Base-by-base conservation (phyloP, 352 stramenopile genomes). In the Blastocystis sp. region DNA sequence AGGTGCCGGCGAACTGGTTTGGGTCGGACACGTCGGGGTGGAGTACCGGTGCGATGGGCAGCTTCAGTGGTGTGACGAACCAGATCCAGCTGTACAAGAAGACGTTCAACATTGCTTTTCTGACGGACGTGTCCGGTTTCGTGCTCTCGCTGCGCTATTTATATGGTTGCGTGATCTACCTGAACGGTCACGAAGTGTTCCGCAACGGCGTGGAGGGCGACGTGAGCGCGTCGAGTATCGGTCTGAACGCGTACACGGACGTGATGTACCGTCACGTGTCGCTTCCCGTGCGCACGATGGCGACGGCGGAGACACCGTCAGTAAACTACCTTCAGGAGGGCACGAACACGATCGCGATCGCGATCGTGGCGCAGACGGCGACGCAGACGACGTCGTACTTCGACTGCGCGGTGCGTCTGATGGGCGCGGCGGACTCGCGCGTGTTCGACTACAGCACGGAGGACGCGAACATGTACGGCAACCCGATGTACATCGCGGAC, bases 41-140 rank as follows among this genome's bases (percentile, higher is more conserved):
- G 71, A 41, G 24, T 24, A 81, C 63, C 45, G 71, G 33, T 12
- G 66, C 63, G 71, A 81, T 51, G 41, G 71, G 71, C 39, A 33
- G 26, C 16, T 81, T 81, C 55, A 21, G 3, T 29, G 33, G 31
- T 6, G 63, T 51, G 10, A 31, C 71, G 6, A 81, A 63, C 6
- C 71, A 81, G n/a, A n/a, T 81, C 2, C 71, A 81, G 71, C 33
- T 81, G 9, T 81, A 81, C 9, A 81, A 81, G 26, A 41, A 81
- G 29, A 62, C 31, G 0, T 81, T 81, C 71, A 31, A 24, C 4
- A 21, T 65, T 31, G 71, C 63, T 21, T 35, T 51, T 63, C 33
- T 39, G 2, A 29, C 31, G 41, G 29, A 1, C 24, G 71, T n/a
- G 19, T 50, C 35, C n/a, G 45, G n/a, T 19, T 81, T 62, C 26